Evolutionary conservation across 257 asterid species (phyloP), one percentile per base, ranked within the genome.

Genomic region (Gynochthodes officinalis): DNA sequence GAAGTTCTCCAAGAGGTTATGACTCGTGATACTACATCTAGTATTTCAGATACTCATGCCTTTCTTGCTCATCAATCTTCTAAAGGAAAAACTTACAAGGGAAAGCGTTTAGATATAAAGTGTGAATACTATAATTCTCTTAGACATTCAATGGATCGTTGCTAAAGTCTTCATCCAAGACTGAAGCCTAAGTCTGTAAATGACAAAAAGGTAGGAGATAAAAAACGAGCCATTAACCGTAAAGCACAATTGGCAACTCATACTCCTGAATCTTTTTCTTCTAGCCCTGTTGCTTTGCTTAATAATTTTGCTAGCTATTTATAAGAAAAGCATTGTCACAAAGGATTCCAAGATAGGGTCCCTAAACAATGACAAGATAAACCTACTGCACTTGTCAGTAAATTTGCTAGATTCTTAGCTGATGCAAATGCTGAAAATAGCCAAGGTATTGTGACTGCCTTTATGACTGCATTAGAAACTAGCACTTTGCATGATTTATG

Each of bases 401-500:
- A 60, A 60, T 60, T 60, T 60, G 43, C 23, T 3, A 27, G n/a
- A n/a, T n/a, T n/a, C n/a, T 18, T 60, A 32, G n/a, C 7, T 30
- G 18, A 60, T 60, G n/a, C 65, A 60, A 30, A 60, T 43, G 7
- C 3, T 60, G 65, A 60, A 37, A 60, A 60, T 8, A 60, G n/a
- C 11, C 66, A 60, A 60, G 66, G 44, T 60, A 60, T 60, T 32
- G 4, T 60, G 2, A 60, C n/a, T 60, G 66, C 66, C 23, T 32
- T 59, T 59, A 59, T 27, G 40, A 27, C 39, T 59, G 8, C 65
- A 9, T 59, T 59, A 59, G 39, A 59, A 15, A 59, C 30, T 59
- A 27, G 42, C 16, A 32, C 18, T 32, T 59, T 59, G 39, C 19
- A 59, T 59, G 39, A 59, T 59, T 13, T 30, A 9, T 59, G 66